Conservation (phyloP, 2,329 filamentous ascomycete genomes). For the Aspergillus proliferans region DNA sequence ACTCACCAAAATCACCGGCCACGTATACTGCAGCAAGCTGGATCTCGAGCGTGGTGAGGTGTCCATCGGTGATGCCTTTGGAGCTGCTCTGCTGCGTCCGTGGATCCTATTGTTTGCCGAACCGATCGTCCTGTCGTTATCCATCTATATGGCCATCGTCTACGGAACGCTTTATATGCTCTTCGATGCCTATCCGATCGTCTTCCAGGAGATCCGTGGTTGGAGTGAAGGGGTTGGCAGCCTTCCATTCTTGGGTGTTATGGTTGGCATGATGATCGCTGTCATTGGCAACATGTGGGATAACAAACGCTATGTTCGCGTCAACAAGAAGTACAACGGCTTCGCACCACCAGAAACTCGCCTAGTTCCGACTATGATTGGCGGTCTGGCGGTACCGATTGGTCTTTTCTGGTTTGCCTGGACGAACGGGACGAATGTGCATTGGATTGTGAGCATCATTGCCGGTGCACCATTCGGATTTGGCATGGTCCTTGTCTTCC, state of each 20-base stretch:
- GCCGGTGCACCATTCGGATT: constrained; percentile 27
- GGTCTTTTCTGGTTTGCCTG: constrained; percentile 52
- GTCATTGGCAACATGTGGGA: constrained; percentile 28
- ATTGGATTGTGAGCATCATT: constrained; percentile 28
- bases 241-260: constrained; percentile 40
- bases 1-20: constrained; percentile 40
- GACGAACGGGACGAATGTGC: constrained; percentile 41
- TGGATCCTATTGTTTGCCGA: constrained; percentile 40
- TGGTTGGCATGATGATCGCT: constrained; percentile 25
- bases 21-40: constrained; percentile 34
- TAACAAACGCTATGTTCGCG: constrained; percentile 23
- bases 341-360: constrained; percentile 53
- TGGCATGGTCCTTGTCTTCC: constrained; percentile 28
- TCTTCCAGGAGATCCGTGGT: constrained; percentile 38
- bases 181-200: constrained; percentile 44
- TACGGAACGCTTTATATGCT: constrained; percentile 45
- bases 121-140: constrained; percentile 42
- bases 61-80: constrained; percentile 29
- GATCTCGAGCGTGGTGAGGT: constrained; percentile 32
- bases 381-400: constrained; percentile 44
- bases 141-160: constrained; percentile 40
- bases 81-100: constrained; percentile 40
- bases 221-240: constrained; percentile 39
- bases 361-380: constrained; percentile 40
- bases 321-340: constrained; percentile 42